These are phyloP conservation scores for Eucommia ulmoides DNA, from an alignment of 257 asterid genomes.

Conservation along the genomic window DNA sequence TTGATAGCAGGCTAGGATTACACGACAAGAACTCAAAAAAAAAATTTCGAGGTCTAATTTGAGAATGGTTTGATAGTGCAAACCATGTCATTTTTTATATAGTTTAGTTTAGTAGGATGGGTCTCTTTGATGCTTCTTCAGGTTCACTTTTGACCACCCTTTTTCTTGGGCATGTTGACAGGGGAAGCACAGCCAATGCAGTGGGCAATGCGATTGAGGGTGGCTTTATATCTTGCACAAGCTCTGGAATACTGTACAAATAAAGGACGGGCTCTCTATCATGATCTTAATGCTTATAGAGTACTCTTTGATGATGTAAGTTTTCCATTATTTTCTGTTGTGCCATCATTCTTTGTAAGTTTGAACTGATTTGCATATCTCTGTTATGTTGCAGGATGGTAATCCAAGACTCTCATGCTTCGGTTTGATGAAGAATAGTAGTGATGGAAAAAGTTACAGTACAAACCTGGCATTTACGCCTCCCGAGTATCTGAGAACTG, in stretches of 20 bases:
- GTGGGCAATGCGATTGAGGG: background rate
- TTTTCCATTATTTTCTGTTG: too few relatives aligned
- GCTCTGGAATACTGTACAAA: constrained; percentile 1
- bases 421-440: constrained; percentile 1
- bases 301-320: constrained; percentile 1
- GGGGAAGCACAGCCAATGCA: constrained; percentile 1
- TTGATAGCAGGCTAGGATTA: too few relatives aligned
- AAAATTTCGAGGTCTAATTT: too few relatives aligned
- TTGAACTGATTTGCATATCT: background rate
- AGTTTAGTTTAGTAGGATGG: too few relatives aligned
- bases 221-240: constrained; percentile 2
- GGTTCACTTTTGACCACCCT: too few relatives aligned
- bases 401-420: constrained; percentile 1
- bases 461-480: constrained; percentile 3
- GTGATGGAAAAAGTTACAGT: constrained; percentile 3
- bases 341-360: too few relatives aligned
- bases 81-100: too few relatives aligned
- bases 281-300: constrained; percentile 4
- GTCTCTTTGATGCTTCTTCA: too few relatives aligned
- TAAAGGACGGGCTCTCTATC: constrained; percentile 2
- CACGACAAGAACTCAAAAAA: too few relatives aligned
- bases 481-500: constrained; percentile 1
- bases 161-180: background rate
- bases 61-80: too few relatives aligned
- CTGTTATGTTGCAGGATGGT: background rate